Percentiles rank a stretch among this genome's conserved stretches.
These are phyloP conservation scores for Phytopythium ostracodes DNA, from an alignment of 352 stramenopile species.

Conservation along the genomic window DNA sequence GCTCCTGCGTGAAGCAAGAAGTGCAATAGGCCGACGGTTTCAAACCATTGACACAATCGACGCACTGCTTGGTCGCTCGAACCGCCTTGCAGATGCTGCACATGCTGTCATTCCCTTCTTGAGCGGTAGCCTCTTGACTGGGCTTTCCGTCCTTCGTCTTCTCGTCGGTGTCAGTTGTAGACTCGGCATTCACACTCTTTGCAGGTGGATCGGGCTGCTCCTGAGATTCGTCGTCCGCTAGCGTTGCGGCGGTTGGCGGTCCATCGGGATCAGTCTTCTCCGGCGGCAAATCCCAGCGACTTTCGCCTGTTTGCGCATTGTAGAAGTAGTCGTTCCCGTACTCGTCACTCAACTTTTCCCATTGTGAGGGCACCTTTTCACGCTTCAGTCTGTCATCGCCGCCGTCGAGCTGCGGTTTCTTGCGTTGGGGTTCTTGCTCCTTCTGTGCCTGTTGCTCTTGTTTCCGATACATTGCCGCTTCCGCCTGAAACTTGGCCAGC, in stretches of 20 bases:
- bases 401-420: conserved; percentile 12
- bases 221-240: background rate
- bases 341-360: conserved; percentile 31
- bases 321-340: conserved; percentile 68
- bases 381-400: conserved; percentile 4
- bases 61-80: conserved; percentile 45
- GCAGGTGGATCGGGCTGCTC: background rate
- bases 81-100: conserved; percentile 34
- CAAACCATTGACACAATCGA: conserved; percentile 30
- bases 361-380: conserved; percentile 13
- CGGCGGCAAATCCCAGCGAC: conserved; percentile 43
- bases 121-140: background rate
- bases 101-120: conserved; percentile 18
- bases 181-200: background rate
- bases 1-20: conserved; percentile 51
- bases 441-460: conserved; percentile 38
- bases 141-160: background rate
- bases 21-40: conserved; percentile 33
- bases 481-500: conserved; percentile 44
- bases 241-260: background rate
- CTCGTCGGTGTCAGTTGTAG: background rate
- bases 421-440: conserved; percentile 8
- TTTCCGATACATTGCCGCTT: conserved; percentile 37
- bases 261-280: background rate
- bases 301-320: conserved; percentile 44